Conservation (phyloP, 495 filamentous ascomycete genomes). For the Pyrenula aspistea region DNA sequence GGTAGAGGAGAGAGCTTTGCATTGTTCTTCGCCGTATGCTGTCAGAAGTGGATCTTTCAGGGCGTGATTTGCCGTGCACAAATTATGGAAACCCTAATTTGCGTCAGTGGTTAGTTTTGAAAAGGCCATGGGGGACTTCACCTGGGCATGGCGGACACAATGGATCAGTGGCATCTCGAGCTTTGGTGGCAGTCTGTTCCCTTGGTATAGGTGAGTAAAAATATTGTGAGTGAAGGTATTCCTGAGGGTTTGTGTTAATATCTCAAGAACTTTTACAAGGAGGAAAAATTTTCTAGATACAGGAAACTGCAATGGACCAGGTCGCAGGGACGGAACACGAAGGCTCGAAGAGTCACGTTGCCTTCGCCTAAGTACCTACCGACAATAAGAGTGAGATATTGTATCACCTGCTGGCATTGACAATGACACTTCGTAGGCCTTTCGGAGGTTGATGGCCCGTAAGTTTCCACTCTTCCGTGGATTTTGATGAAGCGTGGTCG, state of each 20-base stretch:
- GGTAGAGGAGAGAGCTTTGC: conserved; percentile 39
- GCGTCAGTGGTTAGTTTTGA: background rate
- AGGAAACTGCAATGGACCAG: too few species aligned
- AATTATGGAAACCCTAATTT: conserved; percentile 70
- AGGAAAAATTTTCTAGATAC: too few species aligned
- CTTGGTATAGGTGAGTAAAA: too few species aligned
- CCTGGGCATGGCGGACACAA: conserved; percentile 40
- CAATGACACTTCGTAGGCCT: background rate
- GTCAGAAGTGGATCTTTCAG: conserved; percentile 73
- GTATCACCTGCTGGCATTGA: conserved; percentile 5
- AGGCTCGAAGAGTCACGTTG: too few species aligned
- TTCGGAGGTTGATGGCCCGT: background rate
- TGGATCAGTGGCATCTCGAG: conserved; percentile 35
- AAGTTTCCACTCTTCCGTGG: background rate
- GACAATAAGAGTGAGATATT: too few species aligned
- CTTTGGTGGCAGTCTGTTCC: too few species aligned
- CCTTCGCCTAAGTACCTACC: too few species aligned
- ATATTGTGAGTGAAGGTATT: too few species aligned
- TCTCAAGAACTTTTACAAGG: too few species aligned
- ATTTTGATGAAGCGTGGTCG: too few species aligned
- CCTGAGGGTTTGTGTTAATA: too few species aligned
- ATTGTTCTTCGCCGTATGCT: conserved; percentile 64
- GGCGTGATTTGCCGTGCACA: conserved; percentile 54
- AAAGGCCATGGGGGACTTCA: background rate
- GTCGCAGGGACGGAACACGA: too few species aligned